Conservation (phyloP, 257 asterid species). For the Fraxinus americana region DNA sequence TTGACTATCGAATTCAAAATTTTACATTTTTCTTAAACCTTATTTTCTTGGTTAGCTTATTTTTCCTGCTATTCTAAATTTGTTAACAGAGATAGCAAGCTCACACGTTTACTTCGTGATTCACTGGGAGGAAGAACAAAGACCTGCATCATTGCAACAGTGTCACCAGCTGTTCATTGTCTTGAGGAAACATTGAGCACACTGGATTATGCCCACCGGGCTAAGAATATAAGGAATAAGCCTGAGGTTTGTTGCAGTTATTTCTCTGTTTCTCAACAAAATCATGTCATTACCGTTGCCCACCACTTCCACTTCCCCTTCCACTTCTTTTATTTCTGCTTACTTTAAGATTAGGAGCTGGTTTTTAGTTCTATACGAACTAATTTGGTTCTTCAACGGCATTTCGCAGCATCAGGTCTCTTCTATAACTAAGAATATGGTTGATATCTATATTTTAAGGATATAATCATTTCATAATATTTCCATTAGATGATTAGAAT, state of each 20-base stretch:
- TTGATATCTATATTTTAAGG: neutral
- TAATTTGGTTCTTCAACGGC: neutral
- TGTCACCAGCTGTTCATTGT: constrained; percentile 92
- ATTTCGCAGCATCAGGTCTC: neutral
- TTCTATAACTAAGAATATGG: neutral
- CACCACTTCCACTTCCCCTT: neutral
- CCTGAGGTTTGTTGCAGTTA: constrained; percentile 65
- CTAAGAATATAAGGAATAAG: constrained; percentile 85
- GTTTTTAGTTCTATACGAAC: neutral
- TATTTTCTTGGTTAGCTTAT: constrained; percentile 2
- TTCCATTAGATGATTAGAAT: neutral
- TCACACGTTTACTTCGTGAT: constrained; percentile 85
- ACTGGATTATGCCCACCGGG: constrained; percentile 87
- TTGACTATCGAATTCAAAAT: constrained; percentile 21
- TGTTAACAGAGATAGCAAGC: constrained; percentile 75
- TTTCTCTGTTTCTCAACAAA: neutral
- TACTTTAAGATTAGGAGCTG: neutral
- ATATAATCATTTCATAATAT: neutral
- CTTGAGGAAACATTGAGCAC: constrained; percentile 95
- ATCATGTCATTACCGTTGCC: neutral
- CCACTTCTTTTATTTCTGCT: neutral
- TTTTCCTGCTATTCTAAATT: constrained; percentile 1
- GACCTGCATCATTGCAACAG: constrained; percentile 88
- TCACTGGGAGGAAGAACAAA: constrained; percentile 93
- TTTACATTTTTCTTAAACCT: neutral